Evolutionary conservation across 78 protist genomes (phyloP).

Genomic region (Emiliania huxleyi): DNA sequence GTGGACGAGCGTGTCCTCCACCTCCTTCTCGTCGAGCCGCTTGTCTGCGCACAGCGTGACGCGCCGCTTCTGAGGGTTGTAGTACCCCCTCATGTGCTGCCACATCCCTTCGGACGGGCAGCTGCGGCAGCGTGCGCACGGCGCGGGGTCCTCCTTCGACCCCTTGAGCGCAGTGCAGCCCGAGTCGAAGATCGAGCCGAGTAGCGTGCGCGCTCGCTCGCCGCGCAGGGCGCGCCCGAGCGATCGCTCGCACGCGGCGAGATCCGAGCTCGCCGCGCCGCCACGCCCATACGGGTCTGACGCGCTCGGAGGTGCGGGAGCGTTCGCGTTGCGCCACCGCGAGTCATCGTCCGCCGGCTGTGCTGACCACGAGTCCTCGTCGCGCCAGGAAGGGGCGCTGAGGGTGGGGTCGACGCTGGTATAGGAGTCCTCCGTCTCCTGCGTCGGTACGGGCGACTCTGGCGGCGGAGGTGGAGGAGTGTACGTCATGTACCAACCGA

Average conservation of each 20-base stretch:
- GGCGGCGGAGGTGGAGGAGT: too few species aligned
- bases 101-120: not conserved
- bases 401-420: too few species aligned
- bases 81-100: not conserved
- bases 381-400: not conserved
- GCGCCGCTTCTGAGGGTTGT: not conserved
- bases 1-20: not conserved
- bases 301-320: not conserved
- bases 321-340: not conserved
- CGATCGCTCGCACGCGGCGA: not conserved
- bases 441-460: too few species aligned
- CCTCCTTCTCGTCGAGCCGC: too few species aligned
- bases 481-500: too few species aligned
- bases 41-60: not conserved
- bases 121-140: not conserved
- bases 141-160: not conserved
- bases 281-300: not conserved
- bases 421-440: too few species aligned
- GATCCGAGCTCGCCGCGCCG: not conserved
- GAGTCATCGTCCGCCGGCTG: not conserved
- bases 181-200: not conserved
- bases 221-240: not conserved
- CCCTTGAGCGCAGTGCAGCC: not conserved
- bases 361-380: not conserved
- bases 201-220: not conserved